Evolutionary conservation across 192 early-diverging fungal genomes (phyloP).

Genomic region (Allomyces macrogynus): DNA sequence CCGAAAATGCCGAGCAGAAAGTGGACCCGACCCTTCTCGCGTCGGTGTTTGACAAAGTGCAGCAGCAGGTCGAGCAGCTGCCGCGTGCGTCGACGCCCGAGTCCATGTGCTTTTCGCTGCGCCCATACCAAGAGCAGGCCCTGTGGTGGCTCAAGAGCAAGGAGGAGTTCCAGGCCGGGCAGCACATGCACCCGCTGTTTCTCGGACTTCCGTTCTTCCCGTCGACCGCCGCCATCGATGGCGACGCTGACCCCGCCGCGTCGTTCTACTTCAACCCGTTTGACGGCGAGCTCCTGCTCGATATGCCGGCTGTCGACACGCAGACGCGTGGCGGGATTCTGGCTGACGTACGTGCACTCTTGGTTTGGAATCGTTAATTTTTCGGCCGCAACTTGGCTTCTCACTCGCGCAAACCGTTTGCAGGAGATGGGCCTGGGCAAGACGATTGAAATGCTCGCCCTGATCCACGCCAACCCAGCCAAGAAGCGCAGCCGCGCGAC

Average conservation of each 20-base stretch:
- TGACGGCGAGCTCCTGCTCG: conserved; percentile 16
- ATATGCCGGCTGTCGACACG: conserved; percentile 20
- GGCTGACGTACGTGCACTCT: conserved; percentile 15
- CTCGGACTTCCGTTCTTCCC: neutral
- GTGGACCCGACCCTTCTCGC: too few species aligned
- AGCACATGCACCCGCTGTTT: neutral
- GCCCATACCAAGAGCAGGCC: neutral
- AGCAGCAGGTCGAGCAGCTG: too few species aligned
- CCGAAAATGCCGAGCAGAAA: too few species aligned
- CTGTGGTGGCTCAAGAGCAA: neutral
- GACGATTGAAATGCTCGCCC: conserved; percentile 34
- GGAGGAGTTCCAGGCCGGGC: neutral
- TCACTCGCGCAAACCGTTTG: neutral
- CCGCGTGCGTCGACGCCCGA: too few species aligned
- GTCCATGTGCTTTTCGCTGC: neutral
- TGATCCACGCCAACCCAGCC: conserved; percentile 22
- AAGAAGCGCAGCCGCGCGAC: conserved; percentile 21
- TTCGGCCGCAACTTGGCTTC: neutral
- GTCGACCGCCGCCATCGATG: neutral
- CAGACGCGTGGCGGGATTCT: conserved; percentile 29
- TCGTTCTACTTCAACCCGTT: neutral
- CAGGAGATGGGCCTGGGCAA: conserved; percentile 34
- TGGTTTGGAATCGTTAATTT: neutral
- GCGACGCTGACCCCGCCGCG: neutral
- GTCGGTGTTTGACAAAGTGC: too few species aligned